A percentile compares a stretch with the other conserved stretches of the same genome.
Evolutionary conservation across 106 monocot genomes (phyloP).

Genomic region (Triglochin maritima): DNA sequence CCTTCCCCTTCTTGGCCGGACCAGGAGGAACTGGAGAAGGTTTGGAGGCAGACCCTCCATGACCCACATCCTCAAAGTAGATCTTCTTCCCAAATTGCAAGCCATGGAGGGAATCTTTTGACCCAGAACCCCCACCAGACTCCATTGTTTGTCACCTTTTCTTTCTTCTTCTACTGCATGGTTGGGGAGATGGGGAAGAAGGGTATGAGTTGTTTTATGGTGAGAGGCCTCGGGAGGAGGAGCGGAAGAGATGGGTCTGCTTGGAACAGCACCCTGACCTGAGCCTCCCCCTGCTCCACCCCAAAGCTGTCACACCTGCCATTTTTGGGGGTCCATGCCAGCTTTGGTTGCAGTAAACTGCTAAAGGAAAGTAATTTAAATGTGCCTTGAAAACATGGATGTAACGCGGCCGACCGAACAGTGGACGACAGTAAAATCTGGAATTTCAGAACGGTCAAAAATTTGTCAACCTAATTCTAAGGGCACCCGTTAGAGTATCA

Average conservation of each 20-base stretch:
- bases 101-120: slow-evolving; percentile 7
- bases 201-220: neutral
- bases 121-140: slow-evolving; percentile 10
- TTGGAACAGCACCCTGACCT: neutral
- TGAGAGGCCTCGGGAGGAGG: neutral
- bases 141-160: slow-evolving; percentile 2
- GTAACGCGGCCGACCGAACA: too few species aligned
- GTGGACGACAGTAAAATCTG: too few species aligned
- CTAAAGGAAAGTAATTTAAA: too few species aligned
- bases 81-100: slow-evolving; percentile 25
- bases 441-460: too few species aligned
- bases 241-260: neutral
- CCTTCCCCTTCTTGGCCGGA: slow-evolving; percentile 10
- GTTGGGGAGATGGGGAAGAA: neutral
- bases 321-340: slow-evolving; percentile 1
- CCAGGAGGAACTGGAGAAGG: neutral
- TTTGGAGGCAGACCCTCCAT: slow-evolving; percentile 1
- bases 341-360: neutral
- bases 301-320: slow-evolving; percentile 21
- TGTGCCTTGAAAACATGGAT: too few species aligned
- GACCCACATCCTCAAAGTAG: slow-evolving; percentile 17
- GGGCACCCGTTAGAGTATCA: too few species aligned
- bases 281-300: neutral
- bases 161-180: neutral
- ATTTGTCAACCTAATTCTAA: too few species aligned